Evolutionary conservation across 2,329 filamentous ascomycete species (phyloP), one percentile per base, ranked within the genome.

Genomic region (Hypoxylon sp.): DNA sequence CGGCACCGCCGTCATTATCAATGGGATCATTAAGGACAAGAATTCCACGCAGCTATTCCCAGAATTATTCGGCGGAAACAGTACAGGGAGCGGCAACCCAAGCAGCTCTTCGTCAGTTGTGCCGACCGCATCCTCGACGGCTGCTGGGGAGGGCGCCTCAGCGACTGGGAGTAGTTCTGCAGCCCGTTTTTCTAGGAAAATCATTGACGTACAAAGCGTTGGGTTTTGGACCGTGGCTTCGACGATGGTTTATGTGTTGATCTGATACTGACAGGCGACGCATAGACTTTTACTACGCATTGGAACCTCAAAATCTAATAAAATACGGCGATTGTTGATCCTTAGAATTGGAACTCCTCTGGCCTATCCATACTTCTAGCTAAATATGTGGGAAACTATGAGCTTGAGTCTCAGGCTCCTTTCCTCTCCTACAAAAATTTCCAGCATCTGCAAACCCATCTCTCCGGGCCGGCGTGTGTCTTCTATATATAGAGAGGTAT

Each of bases 1-100:
- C 27, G 77, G 79, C 37, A 79, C 80, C 30, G 78, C 79, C 0
- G 61, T 70, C 1, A 74, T 80, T 17, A 73, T 85, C 14, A 72
- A 69, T 17, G 72, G 74, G 0, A 79, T 83, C 37, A 55, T 79
- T 37, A 72, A 72, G 33, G 75, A 77, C 55, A 53, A 66, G 2
- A 75, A 77, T 8, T 82, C 76, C 49, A 77, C 74, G 42, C 50
- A 5, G 59, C 64, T 77, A 8, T 77, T 77, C 60, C 76, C 76
- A 2, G 74, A 73, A 37, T 7, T 77, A 20, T 76, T 77, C 14
- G 65, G 50, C 30, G 53, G 30, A 5, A 33, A 17, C 17, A 55
- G 17, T 20, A 22, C 13, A 17, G 54, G 25, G 14, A 58, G 50
- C 6, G 44, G 53, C 11, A 31, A 11, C 3, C 56, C 37, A 31